These are phyloP conservation scores for Populus ilicifolia DNA, from an alignment of 345 rosid species.

Conservation along the genomic window DNA sequence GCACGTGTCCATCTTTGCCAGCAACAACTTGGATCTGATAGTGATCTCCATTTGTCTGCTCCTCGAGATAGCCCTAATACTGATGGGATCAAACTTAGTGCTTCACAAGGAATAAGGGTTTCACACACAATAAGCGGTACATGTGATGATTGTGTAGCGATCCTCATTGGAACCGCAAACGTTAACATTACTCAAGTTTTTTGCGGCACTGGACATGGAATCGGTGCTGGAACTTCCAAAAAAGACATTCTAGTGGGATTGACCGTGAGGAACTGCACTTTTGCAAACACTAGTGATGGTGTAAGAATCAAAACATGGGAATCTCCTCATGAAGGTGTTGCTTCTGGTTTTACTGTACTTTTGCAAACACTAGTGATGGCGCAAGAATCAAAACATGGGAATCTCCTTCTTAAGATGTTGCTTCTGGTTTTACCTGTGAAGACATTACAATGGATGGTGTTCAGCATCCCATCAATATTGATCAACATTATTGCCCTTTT, in stretches of 20 bases:
- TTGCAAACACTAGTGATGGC: too few species aligned
- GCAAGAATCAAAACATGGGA: too few species aligned
- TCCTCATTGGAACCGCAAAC: not conserved
- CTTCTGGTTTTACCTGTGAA: too few species aligned
- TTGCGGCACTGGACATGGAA: constrained; percentile 6
- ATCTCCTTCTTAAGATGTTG: too few species aligned
- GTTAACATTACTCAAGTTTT: not conserved
- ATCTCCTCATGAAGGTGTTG: not conserved
- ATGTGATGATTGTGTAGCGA: not conserved
- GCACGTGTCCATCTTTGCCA: not conserved
- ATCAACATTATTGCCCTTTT: not conserved
- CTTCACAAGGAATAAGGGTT: not conserved
- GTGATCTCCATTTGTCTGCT: not conserved
- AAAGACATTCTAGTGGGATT: not conserved
- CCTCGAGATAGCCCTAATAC: not conserved
- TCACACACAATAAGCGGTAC: not conserved
- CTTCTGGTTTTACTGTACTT: not conserved
- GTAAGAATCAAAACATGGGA: not conserved
- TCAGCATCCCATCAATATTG: not conserved
- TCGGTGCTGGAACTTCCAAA: not conserved
- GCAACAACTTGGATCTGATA: not conserved
- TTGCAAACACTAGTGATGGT: not conserved
- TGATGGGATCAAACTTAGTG: not conserved
- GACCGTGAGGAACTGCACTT: not conserved
- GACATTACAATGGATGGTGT: not conserved